Evolutionary conservation across 495 filamentous ascomycete species (phyloP), one percentile per base, ranked within the genome.

Genomic region (Neurospora tetrasperma): DNA sequence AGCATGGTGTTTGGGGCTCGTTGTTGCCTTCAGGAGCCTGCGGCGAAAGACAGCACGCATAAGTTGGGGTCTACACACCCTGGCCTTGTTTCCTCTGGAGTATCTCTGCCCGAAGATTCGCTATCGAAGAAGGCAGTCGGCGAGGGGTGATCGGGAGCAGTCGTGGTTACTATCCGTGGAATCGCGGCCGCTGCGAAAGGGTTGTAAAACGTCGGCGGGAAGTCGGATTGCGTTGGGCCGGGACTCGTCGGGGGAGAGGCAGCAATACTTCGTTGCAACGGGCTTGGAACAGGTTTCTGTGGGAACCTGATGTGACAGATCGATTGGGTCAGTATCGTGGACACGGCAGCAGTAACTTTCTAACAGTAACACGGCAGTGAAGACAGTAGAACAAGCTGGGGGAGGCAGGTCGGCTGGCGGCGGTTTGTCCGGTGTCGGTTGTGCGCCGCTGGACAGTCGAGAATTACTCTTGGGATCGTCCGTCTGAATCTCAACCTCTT

Each of bases 171-270:
- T 73, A 83, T 83, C 70, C 77, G 80, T 39, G 80, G 80, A 31
- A 82, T 77, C 66, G 77, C 70, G 68, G 77, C 73, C 38, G 72
- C 46, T 12, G 66, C 69, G 66, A 70, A 59, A 20, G 71, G 72
- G 43, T 77, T 75, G 72, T 74, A 73, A 39, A 75, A 54, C 66
- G 77, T 73, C n/a, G 79, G 78, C 18, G 80, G 74, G 71, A 81
- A 82, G 72, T 74, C 77, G 43, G 82, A 76, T 69, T 74, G 76
- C 54, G 80, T 81, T 76, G 83, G 80, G 77, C 81, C 81, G 71
- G 79, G 80, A 75, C 80, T 84, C 69, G 83, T 80, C 70, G 83
- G 81, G 69, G 80, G 81, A 74, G 83, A 82, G 71, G 78, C 76
- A 62, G 77, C 78, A 48, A 75, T 82, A 74, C 76, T 83, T 43